phyloP scores from a whole-genome alignment of 805 yeast genomes.

The Sungouiella thailandica region DNA sequence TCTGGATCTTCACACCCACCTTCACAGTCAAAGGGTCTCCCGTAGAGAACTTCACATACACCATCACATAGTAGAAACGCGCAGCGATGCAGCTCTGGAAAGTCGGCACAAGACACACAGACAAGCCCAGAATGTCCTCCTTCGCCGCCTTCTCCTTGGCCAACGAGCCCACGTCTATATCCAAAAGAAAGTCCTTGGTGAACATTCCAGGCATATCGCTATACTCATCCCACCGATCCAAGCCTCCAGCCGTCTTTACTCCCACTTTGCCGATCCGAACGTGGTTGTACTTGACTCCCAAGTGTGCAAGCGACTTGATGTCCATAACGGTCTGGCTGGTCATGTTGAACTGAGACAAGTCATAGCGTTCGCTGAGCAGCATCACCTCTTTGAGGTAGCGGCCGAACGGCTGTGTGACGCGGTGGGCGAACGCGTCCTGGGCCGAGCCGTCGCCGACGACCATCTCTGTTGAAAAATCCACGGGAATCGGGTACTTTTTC shows the following conservation, averaged over 20 bases:
- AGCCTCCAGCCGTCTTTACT: constrained; percentile 9
- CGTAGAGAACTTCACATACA: constrained; percentile 16
- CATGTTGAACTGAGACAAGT: constrained; percentile 15
- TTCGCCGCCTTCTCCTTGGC: not conserved
- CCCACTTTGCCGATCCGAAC: constrained; percentile 15
- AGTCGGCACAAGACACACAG: constrained; percentile 20
- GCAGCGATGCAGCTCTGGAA: constrained; percentile 27
- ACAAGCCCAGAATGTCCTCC: no score
- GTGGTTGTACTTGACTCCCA: constrained; percentile 17
- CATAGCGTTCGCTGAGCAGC: constrained; percentile 12
- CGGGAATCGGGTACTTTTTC: constrained; percentile 22
- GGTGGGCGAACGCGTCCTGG: constrained; percentile 17
- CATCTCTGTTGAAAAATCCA: constrained; percentile 13
- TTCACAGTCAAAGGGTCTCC: constrained; percentile 16
- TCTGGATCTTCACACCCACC: constrained; percentile 16
- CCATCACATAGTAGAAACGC: constrained; percentile 19
- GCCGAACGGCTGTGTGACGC: constrained; percentile 19
- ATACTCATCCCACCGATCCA: constrained; percentile 8
- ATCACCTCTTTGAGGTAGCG: constrained; percentile 15
- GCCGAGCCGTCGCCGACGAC: constrained; percentile 10
- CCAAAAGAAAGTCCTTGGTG: constrained; percentile 3
- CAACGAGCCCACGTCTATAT: constrained; percentile 2
- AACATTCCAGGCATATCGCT: no score
- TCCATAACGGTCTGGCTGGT: constrained; percentile 21
- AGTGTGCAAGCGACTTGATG: constrained; percentile 20